phyloP scores from a whole-genome alignment of 208 protist genomes.

The Leishmania lainsoni region DNA sequence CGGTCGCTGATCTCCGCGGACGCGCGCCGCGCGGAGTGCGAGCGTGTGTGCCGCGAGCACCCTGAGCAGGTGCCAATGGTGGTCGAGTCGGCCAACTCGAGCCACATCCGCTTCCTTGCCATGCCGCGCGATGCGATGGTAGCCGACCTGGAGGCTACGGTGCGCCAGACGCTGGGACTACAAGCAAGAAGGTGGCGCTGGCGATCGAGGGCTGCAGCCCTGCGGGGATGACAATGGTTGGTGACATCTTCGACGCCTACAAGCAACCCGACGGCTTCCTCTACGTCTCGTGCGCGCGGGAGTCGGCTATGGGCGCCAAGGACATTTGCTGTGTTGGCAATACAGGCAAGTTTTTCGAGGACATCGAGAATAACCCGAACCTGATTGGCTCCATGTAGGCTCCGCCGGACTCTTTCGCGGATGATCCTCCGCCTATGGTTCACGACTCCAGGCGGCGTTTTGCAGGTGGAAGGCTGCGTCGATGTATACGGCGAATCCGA shows the following conservation, averaged over 20 bases:
- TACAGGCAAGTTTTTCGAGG: constrained; percentile 7
- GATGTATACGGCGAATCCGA: not conserved
- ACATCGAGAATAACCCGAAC: constrained; percentile 28
- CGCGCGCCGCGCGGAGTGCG: constrained; percentile 18
- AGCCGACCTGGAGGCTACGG: constrained; percentile 10
- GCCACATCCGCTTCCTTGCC: constrained; percentile 8
- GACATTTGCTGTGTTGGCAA: constrained; percentile 12
- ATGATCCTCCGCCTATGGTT: not conserved
- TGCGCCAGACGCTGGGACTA: not conserved
- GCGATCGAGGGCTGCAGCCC: constrained; percentile 20
- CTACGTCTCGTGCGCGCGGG: constrained; percentile 21
- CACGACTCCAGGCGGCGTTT: not conserved
- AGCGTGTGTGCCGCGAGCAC: constrained; percentile 20
- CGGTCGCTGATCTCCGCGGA: constrained; percentile 8
- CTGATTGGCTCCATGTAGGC: constrained; percentile 11
- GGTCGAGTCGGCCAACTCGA: constrained; percentile 20
- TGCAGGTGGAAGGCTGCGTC: not conserved
- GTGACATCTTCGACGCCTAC: constrained; percentile 32
- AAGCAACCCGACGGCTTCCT: constrained; percentile 33
- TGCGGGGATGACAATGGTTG: constrained; percentile 12
- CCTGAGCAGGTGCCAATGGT: constrained; percentile 18
- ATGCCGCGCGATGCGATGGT: constrained; percentile 9
- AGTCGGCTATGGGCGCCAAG: constrained; percentile 20
- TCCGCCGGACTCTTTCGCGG: not conserved
- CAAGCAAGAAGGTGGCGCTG: constrained; percentile 5